Evolutionary conservation across 495 filamentous ascomycete species (phyloP).

Genomic region (Neurospora sublineolata): DNA sequence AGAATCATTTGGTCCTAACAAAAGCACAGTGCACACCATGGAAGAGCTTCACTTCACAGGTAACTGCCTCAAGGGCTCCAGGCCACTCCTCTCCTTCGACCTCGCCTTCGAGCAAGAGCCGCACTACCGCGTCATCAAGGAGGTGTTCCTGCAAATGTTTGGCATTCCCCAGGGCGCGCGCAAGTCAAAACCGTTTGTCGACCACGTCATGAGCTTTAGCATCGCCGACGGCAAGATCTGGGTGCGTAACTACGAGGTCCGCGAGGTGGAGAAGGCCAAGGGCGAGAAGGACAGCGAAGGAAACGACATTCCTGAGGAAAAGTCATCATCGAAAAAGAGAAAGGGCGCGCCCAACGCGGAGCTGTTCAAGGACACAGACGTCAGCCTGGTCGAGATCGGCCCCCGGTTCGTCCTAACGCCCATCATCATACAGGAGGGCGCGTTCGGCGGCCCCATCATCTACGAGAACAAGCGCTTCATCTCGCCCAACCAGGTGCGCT

Average conservation of each 20-base stretch:
- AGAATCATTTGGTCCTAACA: conserved; percentile 1
- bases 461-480: conserved; percentile 99
- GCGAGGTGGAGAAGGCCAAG: conserved; percentile 60
- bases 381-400: conserved; percentile 85
- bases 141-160: conserved; percentile 84
- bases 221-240: conserved; percentile 92
- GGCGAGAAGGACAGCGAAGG: conserved; percentile 22
- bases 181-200: conserved; percentile 89
- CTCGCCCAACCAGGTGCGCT: conserved; percentile 83
- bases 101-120: conserved; percentile 66
- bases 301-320: conserved; percentile 11
- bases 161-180: conserved; percentile 80
- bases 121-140: conserved; percentile 62
- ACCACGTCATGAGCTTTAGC: conserved; percentile 89
- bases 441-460: conserved; percentile 91
- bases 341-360: conserved; percentile 20
- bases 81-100: conserved; percentile 94
- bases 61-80: conserved; percentile 88
- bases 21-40: conserved; percentile 68
- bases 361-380: conserved; percentile 46
- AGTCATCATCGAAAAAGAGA: conserved; percentile 17
- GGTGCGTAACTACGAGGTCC: conserved; percentile 89
- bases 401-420: conserved; percentile 91
- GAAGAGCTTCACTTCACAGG: conserved; percentile 92
- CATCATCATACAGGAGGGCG: conserved; percentile 89